phyloP scores from a whole-genome alignment of 192 early-diverging fungal species.

The Coemansia sp. region DNA sequence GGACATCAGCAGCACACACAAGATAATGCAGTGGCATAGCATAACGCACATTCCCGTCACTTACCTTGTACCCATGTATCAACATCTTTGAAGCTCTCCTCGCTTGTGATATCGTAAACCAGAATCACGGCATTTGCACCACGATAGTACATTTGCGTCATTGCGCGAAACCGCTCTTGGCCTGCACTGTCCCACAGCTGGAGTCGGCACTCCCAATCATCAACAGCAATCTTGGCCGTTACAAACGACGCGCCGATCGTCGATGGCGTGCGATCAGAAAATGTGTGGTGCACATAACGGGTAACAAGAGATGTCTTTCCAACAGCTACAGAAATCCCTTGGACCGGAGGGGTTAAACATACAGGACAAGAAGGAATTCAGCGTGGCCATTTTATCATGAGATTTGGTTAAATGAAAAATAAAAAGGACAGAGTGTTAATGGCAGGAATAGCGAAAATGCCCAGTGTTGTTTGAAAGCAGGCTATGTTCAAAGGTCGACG shows the following conservation, averaged over 20 bases:
- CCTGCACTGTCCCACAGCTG: constrained; percentile 78
- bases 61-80: constrained; percentile 64
- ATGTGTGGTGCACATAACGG: constrained; percentile 73
- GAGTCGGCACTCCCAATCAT: constrained; percentile 73
- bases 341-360: background rate
- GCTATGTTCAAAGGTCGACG: too few relatives aligned
- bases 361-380: too few relatives aligned
- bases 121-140: constrained; percentile 72
- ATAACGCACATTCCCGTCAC: constrained; percentile 2
- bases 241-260: constrained; percentile 79
- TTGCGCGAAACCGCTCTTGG: constrained; percentile 74
- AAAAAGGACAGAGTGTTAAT: too few relatives aligned
- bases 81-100: constrained; percentile 68
- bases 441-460: too few relatives aligned
- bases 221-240: constrained; percentile 73
- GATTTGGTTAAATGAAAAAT: too few relatives aligned
- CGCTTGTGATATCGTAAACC: constrained; percentile 74
- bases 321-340: constrained; percentile 59
- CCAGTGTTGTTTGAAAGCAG: too few relatives aligned
- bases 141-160: constrained; percentile 78
- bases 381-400: too few relatives aligned
- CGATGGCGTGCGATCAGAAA: constrained; percentile 71
- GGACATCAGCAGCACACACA: background rate
- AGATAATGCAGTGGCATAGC: background rate
- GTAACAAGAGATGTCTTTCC: constrained; percentile 80